Base-by-base conservation (phyloP, 2,329 filamentous ascomycete species). In the Magnaporthiopsis rhizophila region DNA sequence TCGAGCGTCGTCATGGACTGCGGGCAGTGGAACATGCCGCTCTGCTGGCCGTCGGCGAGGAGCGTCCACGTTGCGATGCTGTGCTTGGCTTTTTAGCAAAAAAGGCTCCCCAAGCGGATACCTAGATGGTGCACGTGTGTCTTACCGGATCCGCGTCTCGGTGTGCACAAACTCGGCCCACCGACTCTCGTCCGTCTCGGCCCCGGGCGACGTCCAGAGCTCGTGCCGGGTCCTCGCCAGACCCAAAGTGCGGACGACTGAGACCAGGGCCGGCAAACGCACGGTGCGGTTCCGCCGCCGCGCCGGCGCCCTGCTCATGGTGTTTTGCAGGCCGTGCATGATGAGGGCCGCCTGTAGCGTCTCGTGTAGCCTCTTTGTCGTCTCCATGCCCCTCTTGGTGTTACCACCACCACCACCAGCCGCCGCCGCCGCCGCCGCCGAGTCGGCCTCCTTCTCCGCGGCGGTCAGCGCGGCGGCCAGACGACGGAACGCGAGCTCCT, bases 31-130 rank as follows among this genome's bases (percentile, higher is more conserved):
- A 68, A 70, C 63, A 71, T 66, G 60, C 72, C 69, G 28, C 65
- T 61, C 36, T 74, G 70, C 28, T 73, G 71, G 70, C 71, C 73
- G 63, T 73, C 71, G 8, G 65, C 65, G 5, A 71, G 60, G 11
- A 70, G 63, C 3, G 68, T 67, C 70, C 71, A 72, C 0, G 62
- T 67, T 1, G 68, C 69, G 26, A 71, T 65, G 15, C 72, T 73
- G 3, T 24, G 9, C 12, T 3, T 38, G 36, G 7, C 13, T 3
- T 32, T 59, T 38, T 18, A 38, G 36, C n/a, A n/a, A n/a, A n/a
- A n/a, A n/a, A n/a, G n/a, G n/a, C n/a, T n/a, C n/a, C n/a, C n/a
- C n/a, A n/a, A n/a, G n/a, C n/a, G n/a, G n/a, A n/a, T n/a, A n/a
- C n/a, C n/a, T n/a, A n/a, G n/a, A n/a, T n/a, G n/a, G n/a, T n/a